phyloP scores from a whole-genome alignment of 1,139 yeast species.

The Pichia norvegensis region DNA sequence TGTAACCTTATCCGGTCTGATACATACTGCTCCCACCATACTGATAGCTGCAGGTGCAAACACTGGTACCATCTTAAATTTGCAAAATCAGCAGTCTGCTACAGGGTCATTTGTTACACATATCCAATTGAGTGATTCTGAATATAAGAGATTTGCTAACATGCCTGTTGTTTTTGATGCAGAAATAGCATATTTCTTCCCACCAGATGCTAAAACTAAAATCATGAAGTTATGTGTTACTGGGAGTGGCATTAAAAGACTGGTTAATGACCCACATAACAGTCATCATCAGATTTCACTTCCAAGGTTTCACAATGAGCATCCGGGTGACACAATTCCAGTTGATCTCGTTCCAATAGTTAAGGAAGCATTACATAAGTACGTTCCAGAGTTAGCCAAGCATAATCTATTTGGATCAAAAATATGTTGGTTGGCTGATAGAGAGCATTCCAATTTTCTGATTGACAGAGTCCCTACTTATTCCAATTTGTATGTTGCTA shows the following conservation, averaged over 20 bases:
- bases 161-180: conserved; percentile 35
- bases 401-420: conserved; percentile 33
- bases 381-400: conserved; percentile 33
- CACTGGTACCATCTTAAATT: conserved; percentile 29
- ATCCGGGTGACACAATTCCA: conserved; percentile 26
- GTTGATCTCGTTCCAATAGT: conserved; percentile 14
- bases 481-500: conserved; percentile 29
- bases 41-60: conserved; percentile 33
- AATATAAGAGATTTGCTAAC: conserved; percentile 24
- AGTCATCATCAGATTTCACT: conserved; percentile 23
- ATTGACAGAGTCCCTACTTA: conserved; percentile 35
- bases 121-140: conserved; percentile 26
- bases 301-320: conserved; percentile 32
- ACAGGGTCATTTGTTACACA: conserved; percentile 35
- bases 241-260: conserved; percentile 20
- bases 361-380: conserved; percentile 24
- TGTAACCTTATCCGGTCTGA: conserved; percentile 15
- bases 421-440: conserved; percentile 43
- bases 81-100: conserved; percentile 31
- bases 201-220: conserved; percentile 35
- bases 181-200: conserved; percentile 43
- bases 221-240: conserved; percentile 35
- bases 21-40: conserved; percentile 27
- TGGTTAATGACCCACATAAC: conserved; percentile 13
- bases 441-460: conserved; percentile 36